Evolutionary conservation across 2,329 filamentous ascomycete species (phyloP).

Genomic region (Aschersonia sp.): DNA sequence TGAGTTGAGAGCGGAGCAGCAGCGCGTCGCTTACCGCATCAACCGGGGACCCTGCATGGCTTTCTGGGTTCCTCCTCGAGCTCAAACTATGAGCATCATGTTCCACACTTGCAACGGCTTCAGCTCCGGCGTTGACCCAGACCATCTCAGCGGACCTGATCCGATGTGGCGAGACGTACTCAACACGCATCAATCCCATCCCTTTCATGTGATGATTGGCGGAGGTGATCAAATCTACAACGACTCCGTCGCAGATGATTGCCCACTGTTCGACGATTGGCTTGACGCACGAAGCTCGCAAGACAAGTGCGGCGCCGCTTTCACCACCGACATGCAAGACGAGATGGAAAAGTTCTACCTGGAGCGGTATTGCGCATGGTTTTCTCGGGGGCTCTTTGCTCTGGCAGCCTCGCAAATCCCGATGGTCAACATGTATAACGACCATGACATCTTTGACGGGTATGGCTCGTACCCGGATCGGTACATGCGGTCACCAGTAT

Average conservation of each 20-base stretch:
- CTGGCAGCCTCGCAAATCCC: conserved; percentile 88
- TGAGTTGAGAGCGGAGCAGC: conserved; percentile 62
- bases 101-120: conserved; percentile 98
- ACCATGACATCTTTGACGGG: conserved; percentile 84
- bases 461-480: conserved; percentile 86
- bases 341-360: conserved; percentile 85
- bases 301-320: conserved; percentile 65
- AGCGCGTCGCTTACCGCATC: conserved; percentile 88
- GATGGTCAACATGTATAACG: conserved; percentile 97
- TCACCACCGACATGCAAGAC: conserved; percentile 69
- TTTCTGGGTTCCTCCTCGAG: conserved; percentile 84
- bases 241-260: conserved; percentile 65
- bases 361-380: conserved; percentile 83
- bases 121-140: conserved; percentile 60
- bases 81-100: conserved; percentile 94
- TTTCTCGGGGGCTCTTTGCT: conserved; percentile 88
- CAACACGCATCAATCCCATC: conserved; percentile 77
- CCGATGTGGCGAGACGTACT: conserved; percentile 94
- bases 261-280: conserved; percentile 70
- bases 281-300: conserved; percentile 63
- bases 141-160: conserved; percentile 80
- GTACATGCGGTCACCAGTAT: conserved; percentile 83
- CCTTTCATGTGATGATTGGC: conserved; percentile 97
- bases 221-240: conserved; percentile 97
- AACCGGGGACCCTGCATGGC: conserved; percentile 77